Evolutionary conservation across 176 grass and related monocot genomes (phyloP).

Genomic region (Aechmea fasciata): DNA sequence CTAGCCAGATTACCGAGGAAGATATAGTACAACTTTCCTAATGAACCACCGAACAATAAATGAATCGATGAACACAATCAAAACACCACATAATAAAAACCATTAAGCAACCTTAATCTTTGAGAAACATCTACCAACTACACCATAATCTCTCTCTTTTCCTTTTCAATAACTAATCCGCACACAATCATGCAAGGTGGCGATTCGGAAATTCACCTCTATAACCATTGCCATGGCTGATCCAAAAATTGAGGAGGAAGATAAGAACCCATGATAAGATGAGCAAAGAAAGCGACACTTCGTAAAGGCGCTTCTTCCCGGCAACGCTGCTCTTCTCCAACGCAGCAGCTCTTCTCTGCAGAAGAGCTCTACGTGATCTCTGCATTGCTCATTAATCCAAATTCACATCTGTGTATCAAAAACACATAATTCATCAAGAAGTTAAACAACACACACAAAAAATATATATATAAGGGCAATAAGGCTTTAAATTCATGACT

Average conservation of each 20-base stretch:
- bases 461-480: neutral
- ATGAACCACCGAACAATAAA: too few species aligned
- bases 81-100: too few species aligned
- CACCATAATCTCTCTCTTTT: neutral
- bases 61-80: too few species aligned
- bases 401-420: constrained; percentile 18
- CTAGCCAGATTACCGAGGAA: neutral
- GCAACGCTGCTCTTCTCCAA: constrained; percentile 35
- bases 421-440: neutral
- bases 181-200: neutral
- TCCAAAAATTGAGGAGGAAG: constrained; percentile 58
- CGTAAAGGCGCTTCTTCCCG: constrained; percentile 44
- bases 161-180: constrained; percentile 18
- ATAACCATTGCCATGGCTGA: constrained; percentile 66
- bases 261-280: constrained; percentile 55
- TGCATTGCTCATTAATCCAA: constrained; percentile 57
- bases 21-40: neutral
- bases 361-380: constrained; percentile 61
- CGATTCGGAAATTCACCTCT: constrained; percentile 35
- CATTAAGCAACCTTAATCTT: too few species aligned
- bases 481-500: neutral
- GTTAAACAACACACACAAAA: neutral
- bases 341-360: constrained; percentile 50
- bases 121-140: too few species aligned
- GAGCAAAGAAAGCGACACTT: constrained; percentile 61